Evolutionary conservation across 352 stramenopile species (phyloP).

Genomic region (Pythium periplocum): DNA sequence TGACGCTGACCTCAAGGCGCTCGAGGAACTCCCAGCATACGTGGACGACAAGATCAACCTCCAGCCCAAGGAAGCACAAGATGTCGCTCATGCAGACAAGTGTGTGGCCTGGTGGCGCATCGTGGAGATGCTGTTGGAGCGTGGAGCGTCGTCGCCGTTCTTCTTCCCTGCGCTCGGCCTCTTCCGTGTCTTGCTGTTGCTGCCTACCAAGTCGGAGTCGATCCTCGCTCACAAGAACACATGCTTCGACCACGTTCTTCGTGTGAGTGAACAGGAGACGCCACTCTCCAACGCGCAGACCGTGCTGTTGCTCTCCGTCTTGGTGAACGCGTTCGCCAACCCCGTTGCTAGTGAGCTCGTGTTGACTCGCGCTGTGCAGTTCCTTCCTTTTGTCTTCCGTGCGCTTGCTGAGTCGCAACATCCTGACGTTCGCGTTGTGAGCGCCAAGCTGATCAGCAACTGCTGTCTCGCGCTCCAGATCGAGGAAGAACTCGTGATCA

Average conservation of each 20-base stretch:
- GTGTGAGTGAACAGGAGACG: constrained; percentile 26
- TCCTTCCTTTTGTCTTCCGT: constrained; percentile 67
- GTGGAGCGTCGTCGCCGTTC: constrained; percentile 24
- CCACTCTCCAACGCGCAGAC: constrained; percentile 35
- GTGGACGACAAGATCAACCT: constrained; percentile 16
- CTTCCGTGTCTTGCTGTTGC: constrained; percentile 55
- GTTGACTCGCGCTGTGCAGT: constrained; percentile 32
- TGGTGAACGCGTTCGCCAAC: constrained; percentile 66
- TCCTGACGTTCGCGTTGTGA: constrained; percentile 44
- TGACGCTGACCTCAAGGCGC: constrained; percentile 21
- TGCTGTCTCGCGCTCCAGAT: constrained; percentile 60
- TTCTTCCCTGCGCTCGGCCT: constrained; percentile 58
- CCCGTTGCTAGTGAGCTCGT: constrained; percentile 44
- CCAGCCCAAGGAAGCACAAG: constrained; percentile 7
- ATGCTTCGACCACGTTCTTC: constrained; percentile 48
- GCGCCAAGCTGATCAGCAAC: constrained; percentile 62
- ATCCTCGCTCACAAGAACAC: constrained; percentile 29
- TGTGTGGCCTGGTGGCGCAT: constrained; percentile 35
- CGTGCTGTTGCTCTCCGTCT: constrained; percentile 48
- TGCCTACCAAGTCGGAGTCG: constrained; percentile 17
- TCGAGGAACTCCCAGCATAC: constrained; percentile 24
- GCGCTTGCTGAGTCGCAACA: constrained; percentile 36
- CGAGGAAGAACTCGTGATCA: constrained; percentile 67
- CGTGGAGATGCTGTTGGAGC: constrained; percentile 35
- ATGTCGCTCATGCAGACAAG: constrained; percentile 2